Base-by-base conservation (phyloP, 371 early-diverging fungal genomes). In the Saksenaea oblongispora region DNA sequence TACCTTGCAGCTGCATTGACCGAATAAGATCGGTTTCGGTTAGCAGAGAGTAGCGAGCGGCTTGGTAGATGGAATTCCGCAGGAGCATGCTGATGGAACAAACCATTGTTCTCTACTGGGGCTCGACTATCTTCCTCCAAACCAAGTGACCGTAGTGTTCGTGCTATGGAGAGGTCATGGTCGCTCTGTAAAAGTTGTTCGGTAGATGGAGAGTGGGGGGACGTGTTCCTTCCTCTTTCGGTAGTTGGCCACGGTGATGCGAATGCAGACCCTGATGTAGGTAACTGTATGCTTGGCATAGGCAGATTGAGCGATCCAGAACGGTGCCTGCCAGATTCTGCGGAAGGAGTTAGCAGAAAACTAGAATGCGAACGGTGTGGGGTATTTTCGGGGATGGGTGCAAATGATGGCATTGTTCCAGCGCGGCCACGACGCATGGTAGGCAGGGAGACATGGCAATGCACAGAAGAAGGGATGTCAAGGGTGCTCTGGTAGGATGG, bases 381-480 rank as follows among this genome's bases (percentile, higher is more conserved):
- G 41, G 68, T 47, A 42, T 72, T 39, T 69, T 73, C 67, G 64
- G 79, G 62, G 71, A 78, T 56, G 56, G 85, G 72, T 44, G 86
- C 74, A 67, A 85, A 82, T 3, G 91, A 90, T 10, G 91, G 90
- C 74, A 93, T 85, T 11, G 93, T 93, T 39, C 91, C 93, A 10
- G 93, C 92, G 62, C 93, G 82, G 47, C 91, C 82, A 26, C 93
- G 83, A 39, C 90, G 71, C 44, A 69, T 58, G 11, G 64, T 44
- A 10, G 51, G 51, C n/a, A 47, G 24, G 51, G n/a, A 59, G 59
- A 64, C 39, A 22, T 47, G 39, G 5, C 37, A 41, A 24, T 58
- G 64, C 47, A 61, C 59, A 7, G 64, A 54, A 44, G 63, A 41
- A 47, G 51, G 51, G 51, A 47, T 42, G 35, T 62, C 63, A 4